A percentile compares a stretch with the other conserved stretches of the same genome.
Evolutionary conservation across 2,329 filamentous ascomycete genomes (phyloP).

Genomic region (Verticillium nubilum): DNA sequence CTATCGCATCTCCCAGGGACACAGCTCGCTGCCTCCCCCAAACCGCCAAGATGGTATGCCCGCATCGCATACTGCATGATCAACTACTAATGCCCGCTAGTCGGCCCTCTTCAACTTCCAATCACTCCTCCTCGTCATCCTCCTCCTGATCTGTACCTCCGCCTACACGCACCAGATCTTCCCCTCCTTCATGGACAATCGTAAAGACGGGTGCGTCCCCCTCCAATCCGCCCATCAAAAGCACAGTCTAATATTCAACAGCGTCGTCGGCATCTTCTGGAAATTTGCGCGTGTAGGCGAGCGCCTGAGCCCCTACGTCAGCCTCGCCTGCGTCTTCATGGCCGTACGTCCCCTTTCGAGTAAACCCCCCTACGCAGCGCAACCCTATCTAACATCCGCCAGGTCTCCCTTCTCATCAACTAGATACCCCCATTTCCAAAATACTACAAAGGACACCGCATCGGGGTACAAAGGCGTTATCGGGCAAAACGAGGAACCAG

Average conservation of each 20-base stretch:
- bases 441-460: not conserved
- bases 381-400: not conserved
- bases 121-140: conserved; percentile 86
- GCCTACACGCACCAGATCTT: conserved; percentile 89
- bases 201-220: conserved; percentile 73
- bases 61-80: no score
- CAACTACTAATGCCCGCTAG: conserved; percentile 37
- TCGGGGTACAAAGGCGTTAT: not conserved
- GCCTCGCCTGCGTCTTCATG: conserved; percentile 89
- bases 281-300: conserved; percentile 92
- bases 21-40: not conserved
- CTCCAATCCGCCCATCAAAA: conserved; percentile 5
- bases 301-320: conserved; percentile 89
- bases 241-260: conserved; percentile 24
- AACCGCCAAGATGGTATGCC: conserved; percentile 18
- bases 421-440: not conserved
- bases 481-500: not conserved
- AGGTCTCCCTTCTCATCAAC: conserved; percentile 8
- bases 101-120: conserved; percentile 99
- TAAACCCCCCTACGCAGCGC: not conserved
- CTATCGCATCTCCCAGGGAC: not conserved
- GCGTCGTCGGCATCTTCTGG: conserved; percentile 85
- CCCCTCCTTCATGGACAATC: conserved; percentile 83
- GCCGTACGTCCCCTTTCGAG: conserved; percentile 56
- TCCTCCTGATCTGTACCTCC: conserved; percentile 93